These are phyloP conservation scores for Podila clonocystis DNA, from an alignment of 192 early-diverging fungal genomes.

Conservation along the genomic window DNA sequence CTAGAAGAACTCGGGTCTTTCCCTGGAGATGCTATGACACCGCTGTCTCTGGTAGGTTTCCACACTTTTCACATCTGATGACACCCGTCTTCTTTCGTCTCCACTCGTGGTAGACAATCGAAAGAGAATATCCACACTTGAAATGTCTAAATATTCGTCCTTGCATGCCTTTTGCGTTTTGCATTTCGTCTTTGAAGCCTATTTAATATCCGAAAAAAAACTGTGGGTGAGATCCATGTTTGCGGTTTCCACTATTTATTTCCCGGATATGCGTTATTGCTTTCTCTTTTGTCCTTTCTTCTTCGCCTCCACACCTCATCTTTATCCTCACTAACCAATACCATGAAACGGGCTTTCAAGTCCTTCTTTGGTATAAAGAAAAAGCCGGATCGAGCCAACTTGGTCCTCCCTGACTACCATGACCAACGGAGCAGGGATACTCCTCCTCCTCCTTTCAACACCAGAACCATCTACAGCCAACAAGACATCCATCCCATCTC, in stretches of 20 bases:
- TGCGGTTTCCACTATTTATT: not conserved
- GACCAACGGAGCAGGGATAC: not conserved
- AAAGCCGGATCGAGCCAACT: not conserved
- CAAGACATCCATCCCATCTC: not conserved
- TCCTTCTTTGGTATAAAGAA: conserved; percentile 24
- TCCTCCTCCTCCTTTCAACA: not conserved
- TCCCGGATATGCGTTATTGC: not conserved
- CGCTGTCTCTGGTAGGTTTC: too few species aligned
- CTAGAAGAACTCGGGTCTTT: too few species aligned
- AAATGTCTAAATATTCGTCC: too few species aligned
- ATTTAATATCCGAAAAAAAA: too few species aligned
- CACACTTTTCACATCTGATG: too few species aligned
- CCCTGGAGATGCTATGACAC: too few species aligned
- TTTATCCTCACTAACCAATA: not conserved
- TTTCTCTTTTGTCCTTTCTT: not conserved
- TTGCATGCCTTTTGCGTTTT: too few species aligned
- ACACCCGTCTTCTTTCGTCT: too few species aligned
- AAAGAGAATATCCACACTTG: too few species aligned
- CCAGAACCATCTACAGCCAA: not conserved
- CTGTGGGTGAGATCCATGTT: too few species aligned
- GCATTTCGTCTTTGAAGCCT: too few species aligned
- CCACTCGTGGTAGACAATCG: too few species aligned
- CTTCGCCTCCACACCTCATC: not conserved
- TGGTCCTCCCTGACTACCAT: not conserved
- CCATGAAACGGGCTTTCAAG: conserved; percentile 18